A percentile compares a stretch with the other conserved stretches of the same genome.
Evolutionary conservation across 2,329 filamentous ascomycete species (phyloP).

Genomic region (Sclerotinia sclerotiorum): DNA sequence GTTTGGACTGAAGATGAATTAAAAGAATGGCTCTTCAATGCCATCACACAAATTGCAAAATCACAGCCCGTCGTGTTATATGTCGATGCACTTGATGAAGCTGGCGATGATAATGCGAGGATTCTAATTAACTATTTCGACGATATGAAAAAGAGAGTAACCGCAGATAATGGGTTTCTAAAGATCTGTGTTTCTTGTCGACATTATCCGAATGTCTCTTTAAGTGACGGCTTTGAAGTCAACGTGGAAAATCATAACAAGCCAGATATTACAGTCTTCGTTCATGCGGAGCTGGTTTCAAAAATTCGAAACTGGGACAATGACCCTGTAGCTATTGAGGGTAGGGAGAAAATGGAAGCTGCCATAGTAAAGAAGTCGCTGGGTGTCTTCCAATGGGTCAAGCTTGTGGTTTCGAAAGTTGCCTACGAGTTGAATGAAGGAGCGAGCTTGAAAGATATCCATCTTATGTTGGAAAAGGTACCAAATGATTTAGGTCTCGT

Average conservation of each 20-base stretch:
- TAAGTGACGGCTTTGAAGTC: conserved; percentile 34
- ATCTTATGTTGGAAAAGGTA: conserved; percentile 25
- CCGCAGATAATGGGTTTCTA: neutral
- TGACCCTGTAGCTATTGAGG: neutral
- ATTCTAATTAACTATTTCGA: conserved; percentile 21
- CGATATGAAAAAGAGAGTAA: neutral
- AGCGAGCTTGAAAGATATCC: conserved; percentile 22
- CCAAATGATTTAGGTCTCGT: conserved; percentile 25
- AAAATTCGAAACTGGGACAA: neutral
- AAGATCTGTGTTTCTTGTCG: conserved; percentile 33
- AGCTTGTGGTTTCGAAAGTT: too few relatives aligned
- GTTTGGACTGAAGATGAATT: conserved; percentile 24
- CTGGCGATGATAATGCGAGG: conserved; percentile 18
- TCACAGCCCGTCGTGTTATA: conserved; percentile 13
- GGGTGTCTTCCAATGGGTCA: conserved; percentile 45
- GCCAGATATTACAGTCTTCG: conserved; percentile 41
- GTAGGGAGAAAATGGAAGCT: conserved; percentile 22
- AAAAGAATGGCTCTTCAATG: conserved; percentile 1
- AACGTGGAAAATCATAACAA: conserved; percentile 36
- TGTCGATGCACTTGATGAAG: conserved; percentile 29
- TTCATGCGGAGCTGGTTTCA: conserved; percentile 32
- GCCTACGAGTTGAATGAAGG: too few relatives aligned
- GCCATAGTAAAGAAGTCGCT: conserved; percentile 36
- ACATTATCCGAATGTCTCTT: conserved; percentile 28
- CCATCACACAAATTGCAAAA: conserved; percentile 13